phyloP scores from a whole-genome alignment of 2,329 filamentous ascomycete genomes.

The Penicillium sp. region DNA sequence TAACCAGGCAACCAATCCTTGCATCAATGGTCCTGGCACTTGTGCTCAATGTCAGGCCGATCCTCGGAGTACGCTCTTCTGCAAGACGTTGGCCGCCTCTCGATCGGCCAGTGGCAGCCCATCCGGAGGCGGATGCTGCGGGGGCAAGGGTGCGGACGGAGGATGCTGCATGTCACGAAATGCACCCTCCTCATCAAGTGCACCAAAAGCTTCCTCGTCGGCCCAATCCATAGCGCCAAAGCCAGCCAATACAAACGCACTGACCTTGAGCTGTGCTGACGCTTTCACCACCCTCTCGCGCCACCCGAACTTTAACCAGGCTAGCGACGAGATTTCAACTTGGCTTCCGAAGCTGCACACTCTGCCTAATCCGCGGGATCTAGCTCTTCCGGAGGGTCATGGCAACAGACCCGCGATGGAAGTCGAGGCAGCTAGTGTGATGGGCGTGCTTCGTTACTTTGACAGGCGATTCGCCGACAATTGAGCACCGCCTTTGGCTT shows the following conservation, averaged over 20 bases:
- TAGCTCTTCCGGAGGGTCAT: slow-evolving; percentile 24
- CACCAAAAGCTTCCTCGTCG: slow-evolving; percentile 18
- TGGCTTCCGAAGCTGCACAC: slow-evolving; percentile 71
- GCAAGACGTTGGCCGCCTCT: slow-evolving; percentile 68
- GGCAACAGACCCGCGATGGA: slow-evolving; percentile 56
- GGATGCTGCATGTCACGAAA: slow-evolving; percentile 55
- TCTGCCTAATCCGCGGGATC: slow-evolving; percentile 36
- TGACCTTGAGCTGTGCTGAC: slow-evolving; percentile 62
- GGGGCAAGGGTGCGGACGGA: slow-evolving; percentile 53
- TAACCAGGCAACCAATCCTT: slow-evolving; percentile 36
- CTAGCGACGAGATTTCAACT: slow-evolving; percentile 65
- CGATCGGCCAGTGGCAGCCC: slow-evolving; percentile 33
- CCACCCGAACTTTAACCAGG: slow-evolving; percentile 68
- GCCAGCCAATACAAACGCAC: slow-evolving; percentile 30
- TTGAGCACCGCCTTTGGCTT: slow-evolving; percentile 14
- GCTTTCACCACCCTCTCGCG: slow-evolving; percentile 72
- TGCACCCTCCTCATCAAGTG: slow-evolving; percentile 20
- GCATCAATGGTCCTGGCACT: slow-evolving; percentile 67
- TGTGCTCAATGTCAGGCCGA: slow-evolving; percentile 73
- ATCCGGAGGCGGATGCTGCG: slow-evolving; percentile 53
- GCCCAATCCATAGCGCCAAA: slow-evolving; percentile 19
- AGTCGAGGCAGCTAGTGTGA: slow-evolving; percentile 76
- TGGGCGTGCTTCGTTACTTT: slow-evolving; percentile 78
- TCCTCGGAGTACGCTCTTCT: slow-evolving; percentile 75
- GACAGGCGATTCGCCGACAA: slow-evolving; percentile 60